These are phyloP conservation scores for Heritiera fomes DNA, from an alignment of 345 rosid species.

Conservation along the genomic window DNA sequence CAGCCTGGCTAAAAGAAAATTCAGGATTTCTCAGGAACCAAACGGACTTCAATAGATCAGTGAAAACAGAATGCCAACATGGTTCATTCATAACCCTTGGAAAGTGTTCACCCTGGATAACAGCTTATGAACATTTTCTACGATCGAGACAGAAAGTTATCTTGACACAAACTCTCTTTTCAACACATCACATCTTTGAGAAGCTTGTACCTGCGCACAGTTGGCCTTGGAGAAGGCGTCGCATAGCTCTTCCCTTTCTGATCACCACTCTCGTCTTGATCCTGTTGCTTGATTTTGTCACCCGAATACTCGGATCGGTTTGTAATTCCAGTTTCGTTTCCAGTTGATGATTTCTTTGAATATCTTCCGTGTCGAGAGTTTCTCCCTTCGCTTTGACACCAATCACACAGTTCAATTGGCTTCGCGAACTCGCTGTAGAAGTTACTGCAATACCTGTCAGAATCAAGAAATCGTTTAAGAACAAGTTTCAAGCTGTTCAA, in stretches of 20 bases:
- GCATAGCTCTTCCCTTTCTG: constrained; percentile 51
- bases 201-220: constrained; percentile 98
- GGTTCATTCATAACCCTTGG: neutral
- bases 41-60: neutral
- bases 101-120: neutral
- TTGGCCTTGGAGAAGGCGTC: constrained; percentile 68
- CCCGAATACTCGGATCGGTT: constrained; percentile 65
- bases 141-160: constrained; percentile 11
- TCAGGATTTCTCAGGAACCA: neutral
- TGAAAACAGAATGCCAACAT: constrained; percentile 10
- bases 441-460: constrained; percentile 82
- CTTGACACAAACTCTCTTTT: neutral
- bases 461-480: constrained; percentile 5
- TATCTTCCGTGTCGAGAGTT: constrained; percentile 42
- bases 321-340: constrained; percentile 31
- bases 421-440: constrained; percentile 64
- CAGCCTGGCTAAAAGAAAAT: neutral
- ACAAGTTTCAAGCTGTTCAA: neutral
- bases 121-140: constrained; percentile 25
- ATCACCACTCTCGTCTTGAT: constrained; percentile 45
- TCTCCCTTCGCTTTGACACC: constrained; percentile 81
- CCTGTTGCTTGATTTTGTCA: constrained; percentile 58
- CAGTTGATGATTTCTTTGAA: constrained; percentile 41
- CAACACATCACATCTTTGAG: constrained; percentile 99
- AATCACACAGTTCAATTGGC: constrained; percentile 73